Evolutionary conservation across 2,329 filamentous ascomycete species (phyloP).

Genomic region (Fusarium nodosum): DNA sequence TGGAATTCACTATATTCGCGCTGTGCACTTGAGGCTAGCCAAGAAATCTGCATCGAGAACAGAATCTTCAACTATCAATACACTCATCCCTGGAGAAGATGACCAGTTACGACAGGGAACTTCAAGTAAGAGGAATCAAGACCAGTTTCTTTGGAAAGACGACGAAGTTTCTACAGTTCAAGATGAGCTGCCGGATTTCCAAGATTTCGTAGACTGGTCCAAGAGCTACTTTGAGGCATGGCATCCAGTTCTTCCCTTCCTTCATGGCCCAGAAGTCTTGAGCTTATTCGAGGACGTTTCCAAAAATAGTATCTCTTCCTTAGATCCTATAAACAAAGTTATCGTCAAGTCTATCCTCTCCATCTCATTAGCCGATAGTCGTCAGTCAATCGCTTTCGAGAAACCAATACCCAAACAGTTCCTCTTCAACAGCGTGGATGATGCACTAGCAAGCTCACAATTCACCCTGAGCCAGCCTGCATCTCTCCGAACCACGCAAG

Average conservation of each 20-base stretch:
- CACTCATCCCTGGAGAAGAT: conserved; percentile 68
- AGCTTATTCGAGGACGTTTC: conserved; percentile 60
- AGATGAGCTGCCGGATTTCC: conserved; percentile 54
- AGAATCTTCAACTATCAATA: conserved; percentile 38
- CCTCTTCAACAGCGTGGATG: conserved; percentile 63
- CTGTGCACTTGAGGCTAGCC: conserved; percentile 64
- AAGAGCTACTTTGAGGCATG: conserved; percentile 69
- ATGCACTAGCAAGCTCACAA: conserved; percentile 64
- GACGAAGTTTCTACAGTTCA: conserved; percentile 52
- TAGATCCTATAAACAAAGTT: conserved; percentile 56
- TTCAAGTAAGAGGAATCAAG: conserved; percentile 26
- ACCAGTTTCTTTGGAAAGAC: conserved; percentile 53
- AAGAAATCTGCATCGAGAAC: conserved; percentile 44
- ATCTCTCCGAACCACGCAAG: conserved; percentile 63
- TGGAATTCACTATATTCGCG: conserved; percentile 70
- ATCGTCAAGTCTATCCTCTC: conserved; percentile 65
- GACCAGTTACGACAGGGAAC: conserved; percentile 59
- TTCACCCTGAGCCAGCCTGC: conserved; percentile 62
- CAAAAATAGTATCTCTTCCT: conserved; percentile 48
- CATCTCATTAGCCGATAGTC: conserved; percentile 66
- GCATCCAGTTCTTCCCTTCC: conserved; percentile 69
- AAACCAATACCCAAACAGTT: conserved; percentile 58
- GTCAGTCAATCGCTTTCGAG: conserved; percentile 55
- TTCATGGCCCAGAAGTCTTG: conserved; percentile 67
- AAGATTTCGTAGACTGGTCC: conserved; percentile 64